Evolutionary conservation across 345 rosid species (phyloP), one percentile per base, ranked within the genome.

Genomic region (Cardamine chenopodiifolia): DNA sequence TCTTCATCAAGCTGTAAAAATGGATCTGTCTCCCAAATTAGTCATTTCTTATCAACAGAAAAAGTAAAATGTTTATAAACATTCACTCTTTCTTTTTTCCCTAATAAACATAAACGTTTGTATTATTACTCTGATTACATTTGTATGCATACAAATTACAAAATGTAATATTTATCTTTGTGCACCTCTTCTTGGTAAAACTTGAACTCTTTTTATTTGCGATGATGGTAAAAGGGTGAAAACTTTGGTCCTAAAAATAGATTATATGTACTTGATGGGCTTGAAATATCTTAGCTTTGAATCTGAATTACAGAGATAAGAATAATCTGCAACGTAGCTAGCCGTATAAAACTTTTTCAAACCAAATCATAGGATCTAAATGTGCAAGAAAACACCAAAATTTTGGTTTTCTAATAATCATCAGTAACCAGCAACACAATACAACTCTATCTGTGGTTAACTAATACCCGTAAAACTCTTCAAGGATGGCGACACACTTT

Each of bases 21-120:
- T 82, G 87, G 92, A 83, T 82, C 89, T 58, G 68, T 65, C 80
- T 63, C 72, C 76, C 35, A 62, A 44, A 55, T 23, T 76, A 76
- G 70, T 20, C 15, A 50, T 25, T 54, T 71, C 40, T 20, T 22
- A 54, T 3, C 28, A 39, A 19, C 55, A 18, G 53, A 35, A 23
- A 34, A 15, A 5, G 37, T 13, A 54, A 45, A n/a, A 45, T 45
- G 12, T 8, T 35, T 35, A 35, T 23, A 23, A 23, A n/a, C n/a
- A n/a, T n/a, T n/a, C n/a, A n/a, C n/a, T 32, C 34, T 32, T 11
- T 35, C 3, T 35, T 35, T 8, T 2, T 9, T n/a, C n/a, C 13
- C 39, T 9, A 10, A 10, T 35, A 35, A 9, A 10, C 8, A 31
- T 31, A 35, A 2, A 9, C 10, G 4, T 10, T 3, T 10, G 39